Conservation (phyloP, 2,329 filamentous ascomycete genomes). For the Penicillium corylophilum region DNA sequence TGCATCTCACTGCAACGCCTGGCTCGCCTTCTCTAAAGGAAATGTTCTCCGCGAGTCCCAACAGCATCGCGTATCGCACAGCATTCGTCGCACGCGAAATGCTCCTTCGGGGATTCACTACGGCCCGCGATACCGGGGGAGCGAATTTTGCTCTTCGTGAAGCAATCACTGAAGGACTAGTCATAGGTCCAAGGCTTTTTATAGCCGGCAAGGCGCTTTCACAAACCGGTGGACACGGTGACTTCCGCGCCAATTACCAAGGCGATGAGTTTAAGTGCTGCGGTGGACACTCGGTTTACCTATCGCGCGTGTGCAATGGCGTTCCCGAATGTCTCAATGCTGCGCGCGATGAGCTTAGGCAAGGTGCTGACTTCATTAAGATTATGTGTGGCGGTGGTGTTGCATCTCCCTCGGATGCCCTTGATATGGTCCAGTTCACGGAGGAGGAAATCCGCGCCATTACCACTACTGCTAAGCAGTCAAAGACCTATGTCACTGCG, state of each 20-base stretch:
- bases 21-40: conserved; percentile 41
- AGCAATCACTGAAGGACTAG: conserved; percentile 37
- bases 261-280: conserved; percentile 43
- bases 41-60: conserved; percentile 36
- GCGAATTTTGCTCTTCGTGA: conserved; percentile 49
- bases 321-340: conserved; percentile 54
- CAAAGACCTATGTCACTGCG: conserved; percentile 55
- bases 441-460: conserved; percentile 56
- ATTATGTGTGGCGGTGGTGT: conserved; percentile 61
- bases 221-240: conserved; percentile 59
- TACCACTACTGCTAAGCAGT: conserved; percentile 47
- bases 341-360: conserved; percentile 54
- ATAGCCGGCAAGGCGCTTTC: conserved; percentile 54
- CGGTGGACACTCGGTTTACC: conserved; percentile 33
- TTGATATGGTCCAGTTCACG: conserved; percentile 56
- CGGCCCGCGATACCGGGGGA: conserved; percentile 57
- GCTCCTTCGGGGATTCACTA: conserved; percentile 58
- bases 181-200: conserved; percentile 56
- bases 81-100: conserved; percentile 38
- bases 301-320: conserved; percentile 50
- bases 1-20: conserved; percentile 49
- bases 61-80: conserved; percentile 14
- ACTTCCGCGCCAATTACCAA: conserved; percentile 47
- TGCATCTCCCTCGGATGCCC: conserved; percentile 52
- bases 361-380: conserved; percentile 60